Evolutionary conservation across 2,329 filamentous ascomycete species (phyloP).

Genomic region (Diplodia seriata): DNA sequence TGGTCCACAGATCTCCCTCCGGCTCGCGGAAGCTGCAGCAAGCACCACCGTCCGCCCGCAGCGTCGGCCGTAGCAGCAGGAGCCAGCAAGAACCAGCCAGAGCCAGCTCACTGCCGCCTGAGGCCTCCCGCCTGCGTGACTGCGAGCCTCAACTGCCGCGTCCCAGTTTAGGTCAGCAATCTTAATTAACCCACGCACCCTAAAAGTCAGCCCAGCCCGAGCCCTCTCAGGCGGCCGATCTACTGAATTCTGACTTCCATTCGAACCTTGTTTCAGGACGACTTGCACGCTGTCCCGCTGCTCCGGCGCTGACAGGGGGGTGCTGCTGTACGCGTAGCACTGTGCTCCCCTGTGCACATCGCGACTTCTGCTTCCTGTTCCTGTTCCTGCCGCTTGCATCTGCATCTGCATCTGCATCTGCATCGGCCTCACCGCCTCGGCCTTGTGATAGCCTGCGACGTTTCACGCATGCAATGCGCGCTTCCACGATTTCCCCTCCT

Average conservation of each 20-base stretch:
- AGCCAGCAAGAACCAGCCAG: neutral
- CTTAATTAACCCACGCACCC: neutral
- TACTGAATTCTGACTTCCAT: neutral
- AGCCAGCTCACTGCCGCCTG: conserved; percentile 11
- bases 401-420: conserved; percentile 22
- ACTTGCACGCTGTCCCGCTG: conserved; percentile 1
- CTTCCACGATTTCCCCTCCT: no score
- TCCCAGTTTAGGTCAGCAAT: neutral
- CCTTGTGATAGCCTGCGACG: neutral
- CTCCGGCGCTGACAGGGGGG: neutral
- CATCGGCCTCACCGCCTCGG: conserved; percentile 9
- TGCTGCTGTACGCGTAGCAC: conserved; percentile 27
- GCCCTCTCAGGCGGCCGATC: neutral
- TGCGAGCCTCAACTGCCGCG: conserved; percentile 2
- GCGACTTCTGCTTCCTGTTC: conserved; percentile 2
- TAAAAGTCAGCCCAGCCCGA: neutral
- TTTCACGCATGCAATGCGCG: neutral
- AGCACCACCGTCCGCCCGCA: neutral
- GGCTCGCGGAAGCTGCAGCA: conserved; percentile 27
- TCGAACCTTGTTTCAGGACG: conserved; percentile 19
- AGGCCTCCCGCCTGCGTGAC: conserved; percentile 9
- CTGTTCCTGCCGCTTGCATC: conserved; percentile 15
- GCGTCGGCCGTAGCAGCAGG: neutral
- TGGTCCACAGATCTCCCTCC: conserved; percentile 16
- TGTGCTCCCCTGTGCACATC: conserved; percentile 16